Percentiles rank a stretch among this genome's conserved stretches.
Conservation (phyloP, 1,284 basidiomycete genomes). For the Heterobasidion parviporum region DNA sequence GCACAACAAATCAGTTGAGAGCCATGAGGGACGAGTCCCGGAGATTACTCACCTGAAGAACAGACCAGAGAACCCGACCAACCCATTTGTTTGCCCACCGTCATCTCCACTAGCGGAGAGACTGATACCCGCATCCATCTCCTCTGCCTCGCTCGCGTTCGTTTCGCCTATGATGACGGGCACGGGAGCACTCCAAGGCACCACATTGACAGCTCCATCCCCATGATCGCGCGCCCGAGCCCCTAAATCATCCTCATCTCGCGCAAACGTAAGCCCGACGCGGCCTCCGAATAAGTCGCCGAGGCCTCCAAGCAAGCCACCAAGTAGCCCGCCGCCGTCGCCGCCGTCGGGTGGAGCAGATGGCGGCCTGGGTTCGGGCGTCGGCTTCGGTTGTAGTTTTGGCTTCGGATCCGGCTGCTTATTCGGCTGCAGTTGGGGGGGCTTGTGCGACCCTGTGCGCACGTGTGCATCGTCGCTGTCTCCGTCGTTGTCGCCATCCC, state of each 20-base stretch:
- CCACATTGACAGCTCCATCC: too few relatives aligned
- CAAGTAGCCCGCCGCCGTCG: not conserved
- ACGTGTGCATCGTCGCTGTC: too few relatives aligned
- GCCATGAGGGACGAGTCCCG: not conserved
- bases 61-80: slow-evolving; percentile 49
- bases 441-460: too few relatives aligned
- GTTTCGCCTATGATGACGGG: too few relatives aligned
- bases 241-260: not conserved
- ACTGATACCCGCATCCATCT: too few relatives aligned
- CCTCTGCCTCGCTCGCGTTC: too few relatives aligned
- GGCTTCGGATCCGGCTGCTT: too few relatives aligned
- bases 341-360: not conserved
- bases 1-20: not conserved
- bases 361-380: not conserved
- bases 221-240: not conserved
- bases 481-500: not conserved
- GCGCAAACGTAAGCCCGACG: not conserved
- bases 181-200: too few relatives aligned
- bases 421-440: too few relatives aligned
- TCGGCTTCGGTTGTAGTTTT: too few relatives aligned
- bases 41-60: slow-evolving; percentile 56
- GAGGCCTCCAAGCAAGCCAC: not conserved
- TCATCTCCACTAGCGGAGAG: not conserved
- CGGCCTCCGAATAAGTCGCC: not conserved
- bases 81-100: not conserved